Conservation (phyloP, 2,329 filamentous ascomycete species). For the Ilyonectria robusta region DNA sequence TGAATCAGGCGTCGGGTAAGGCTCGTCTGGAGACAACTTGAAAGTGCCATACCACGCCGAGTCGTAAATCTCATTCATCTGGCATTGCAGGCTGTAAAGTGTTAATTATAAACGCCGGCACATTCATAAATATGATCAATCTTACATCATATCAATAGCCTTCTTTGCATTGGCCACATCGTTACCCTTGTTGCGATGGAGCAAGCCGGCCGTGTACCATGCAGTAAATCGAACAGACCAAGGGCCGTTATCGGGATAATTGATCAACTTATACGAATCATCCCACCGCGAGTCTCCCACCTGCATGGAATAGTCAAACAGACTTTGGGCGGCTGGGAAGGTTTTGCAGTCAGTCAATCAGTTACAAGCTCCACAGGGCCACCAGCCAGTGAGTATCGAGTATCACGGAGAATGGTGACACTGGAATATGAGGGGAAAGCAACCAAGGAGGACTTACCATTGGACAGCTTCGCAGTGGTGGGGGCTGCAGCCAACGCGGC, state of each 20-base stretch:
- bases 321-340: slow-evolving; percentile 50
- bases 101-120: neutral
- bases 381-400: neutral
- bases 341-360: neutral
- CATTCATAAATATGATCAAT: neutral
- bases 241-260: slow-evolving; percentile 58
- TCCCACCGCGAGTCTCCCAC: slow-evolving; percentile 58
- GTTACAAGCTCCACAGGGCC: neutral
- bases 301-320: slow-evolving; percentile 58
- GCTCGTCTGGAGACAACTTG: slow-evolving; percentile 58
- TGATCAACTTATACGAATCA: slow-evolving; percentile 58
- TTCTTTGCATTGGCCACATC: slow-evolving; percentile 54
- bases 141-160: slow-evolving; percentile 54
- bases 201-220: slow-evolving; percentile 57
- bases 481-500: neutral
- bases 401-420: neutral
- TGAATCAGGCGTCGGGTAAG: slow-evolving; percentile 53
- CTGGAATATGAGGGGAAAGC: too few species aligned
- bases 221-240: slow-evolving; percentile 60
- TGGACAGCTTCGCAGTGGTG: slow-evolving; percentile 4
- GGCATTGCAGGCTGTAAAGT: slow-evolving; percentile 43
- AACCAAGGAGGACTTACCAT: neutral
- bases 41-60: slow-evolving; percentile 59
- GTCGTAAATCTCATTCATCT: slow-evolving; percentile 55
- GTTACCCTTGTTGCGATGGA: slow-evolving; percentile 53